Evolutionary conservation across 208 protist species (phyloP).

Genomic region (Porcisia hertigi): DNA sequence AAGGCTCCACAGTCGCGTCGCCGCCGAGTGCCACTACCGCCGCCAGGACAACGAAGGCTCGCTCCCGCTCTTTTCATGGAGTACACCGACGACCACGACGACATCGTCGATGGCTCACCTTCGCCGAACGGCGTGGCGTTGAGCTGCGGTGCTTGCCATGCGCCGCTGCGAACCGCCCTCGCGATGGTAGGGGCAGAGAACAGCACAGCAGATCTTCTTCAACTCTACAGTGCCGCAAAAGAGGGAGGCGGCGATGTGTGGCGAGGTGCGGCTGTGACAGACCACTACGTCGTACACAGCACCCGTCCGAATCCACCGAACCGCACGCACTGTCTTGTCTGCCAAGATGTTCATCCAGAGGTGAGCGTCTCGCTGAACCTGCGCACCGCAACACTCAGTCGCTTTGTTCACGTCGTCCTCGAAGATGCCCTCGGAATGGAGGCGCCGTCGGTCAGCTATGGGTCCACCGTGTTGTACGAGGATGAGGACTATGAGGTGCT

Average conservation of each 20-base stretch:
- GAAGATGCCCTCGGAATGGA: constrained; percentile 34
- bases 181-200: constrained; percentile 4
- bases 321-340: constrained; percentile 47
- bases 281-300: constrained; percentile 70
- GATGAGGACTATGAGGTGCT: constrained; percentile 76
- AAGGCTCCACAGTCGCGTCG: constrained; percentile 62
- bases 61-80: constrained; percentile 16
- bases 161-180: not conserved
- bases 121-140: not conserved
- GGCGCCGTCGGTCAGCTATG: constrained; percentile 47
- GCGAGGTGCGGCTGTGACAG: constrained; percentile 12
- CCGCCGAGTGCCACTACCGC: constrained; percentile 28
- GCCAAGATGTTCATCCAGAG: constrained; percentile 50
- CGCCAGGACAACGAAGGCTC: not conserved
- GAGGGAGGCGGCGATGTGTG: not conserved
- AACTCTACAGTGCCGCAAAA: too few relatives aligned
- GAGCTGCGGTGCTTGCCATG: not conserved
- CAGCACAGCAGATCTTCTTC: not conserved
- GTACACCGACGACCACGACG: not conserved
- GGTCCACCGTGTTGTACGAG: constrained; percentile 68
- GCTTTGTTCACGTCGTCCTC: constrained; percentile 48
- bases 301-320: constrained; percentile 45
- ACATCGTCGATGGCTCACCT: not conserved
- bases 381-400: constrained; percentile 38
- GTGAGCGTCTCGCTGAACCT: constrained; percentile 40